Evolutionary conservation across 1,284 basidiomycete species (phyloP).

Genomic region (Austropuccinia psidii): DNA sequence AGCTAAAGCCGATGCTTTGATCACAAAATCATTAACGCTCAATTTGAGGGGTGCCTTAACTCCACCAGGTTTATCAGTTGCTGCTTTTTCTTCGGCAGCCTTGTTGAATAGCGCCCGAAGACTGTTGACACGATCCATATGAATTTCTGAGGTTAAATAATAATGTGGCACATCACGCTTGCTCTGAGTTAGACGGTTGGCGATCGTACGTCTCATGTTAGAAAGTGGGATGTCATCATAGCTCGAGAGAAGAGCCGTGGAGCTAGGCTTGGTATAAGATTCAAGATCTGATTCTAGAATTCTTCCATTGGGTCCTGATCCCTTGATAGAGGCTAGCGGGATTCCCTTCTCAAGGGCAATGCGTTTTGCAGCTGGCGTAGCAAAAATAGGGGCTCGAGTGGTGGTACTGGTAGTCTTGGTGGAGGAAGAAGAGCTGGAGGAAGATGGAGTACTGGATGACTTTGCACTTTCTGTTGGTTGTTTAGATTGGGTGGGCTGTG

Average conservation of each 20-base stretch:
- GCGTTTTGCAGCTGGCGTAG: conserved; percentile 90
- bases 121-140: conserved; percentile 95
- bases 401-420: conserved; percentile 44
- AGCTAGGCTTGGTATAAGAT: conserved; percentile 48
- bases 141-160: conserved; percentile 89
- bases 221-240: conserved; percentile 87
- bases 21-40: conserved; percentile 95
- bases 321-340: conserved; percentile 82
- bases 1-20: conserved; percentile 88
- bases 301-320: conserved; percentile 84
- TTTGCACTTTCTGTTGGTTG: conserved; percentile 38
- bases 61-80: conserved; percentile 57
- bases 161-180: conserved; percentile 96
- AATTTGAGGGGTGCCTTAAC: conserved; percentile 64
- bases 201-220: conserved; percentile 93
- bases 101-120: conserved; percentile 91
- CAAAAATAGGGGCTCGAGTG: conserved; percentile 60
- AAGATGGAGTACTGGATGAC: conserved; percentile 35
- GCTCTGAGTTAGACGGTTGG: conserved; percentile 77
- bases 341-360: conserved; percentile 92
- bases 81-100: conserved; percentile 59
- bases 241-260: conserved; percentile 50
- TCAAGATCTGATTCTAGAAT: conserved; percentile 89
- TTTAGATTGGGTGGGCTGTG: conserved; percentile 39
- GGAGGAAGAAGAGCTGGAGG: conserved; percentile 44